Evolutionary conservation across 2,329 filamentous ascomycete genomes (phyloP).

Genomic region (Lecanicillium sp.): DNA sequence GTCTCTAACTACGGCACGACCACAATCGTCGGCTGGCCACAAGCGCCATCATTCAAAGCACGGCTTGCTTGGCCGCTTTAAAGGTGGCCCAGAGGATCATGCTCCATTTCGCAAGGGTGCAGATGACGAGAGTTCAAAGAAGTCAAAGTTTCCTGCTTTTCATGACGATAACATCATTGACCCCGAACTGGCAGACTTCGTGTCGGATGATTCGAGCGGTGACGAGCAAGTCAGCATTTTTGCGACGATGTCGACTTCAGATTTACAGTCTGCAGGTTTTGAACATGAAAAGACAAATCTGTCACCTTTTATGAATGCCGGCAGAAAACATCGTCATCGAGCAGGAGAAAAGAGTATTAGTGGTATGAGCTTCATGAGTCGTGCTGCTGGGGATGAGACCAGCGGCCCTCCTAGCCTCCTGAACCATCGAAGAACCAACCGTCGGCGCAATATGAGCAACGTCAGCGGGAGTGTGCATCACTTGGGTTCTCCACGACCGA

Average conservation of each 20-base stretch:
- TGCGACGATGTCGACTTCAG: constrained; percentile 60
- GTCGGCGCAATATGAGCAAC: constrained; percentile 76
- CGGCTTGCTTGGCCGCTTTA: constrained; percentile 71
- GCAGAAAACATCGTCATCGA: constrained; percentile 67
- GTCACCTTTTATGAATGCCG: constrained; percentile 60
- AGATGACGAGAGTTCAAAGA: constrained; percentile 57
- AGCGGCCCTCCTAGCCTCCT: constrained; percentile 48
- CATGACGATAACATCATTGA: constrained; percentile 99
- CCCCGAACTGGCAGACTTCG: constrained; percentile 86
- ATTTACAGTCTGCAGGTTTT: constrained; percentile 53
- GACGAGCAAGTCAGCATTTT: constrained; percentile 89
- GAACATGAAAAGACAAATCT: constrained; percentile 71
- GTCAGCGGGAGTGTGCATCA: constrained; percentile 64
- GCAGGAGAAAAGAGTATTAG: constrained; percentile 68
- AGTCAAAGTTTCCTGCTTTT: constrained; percentile 74
- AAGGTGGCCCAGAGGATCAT: constrained; percentile 63
- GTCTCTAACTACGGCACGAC: constrained; percentile 58
- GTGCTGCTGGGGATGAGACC: constrained; percentile 57
- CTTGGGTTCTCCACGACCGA: constrained; percentile 62
- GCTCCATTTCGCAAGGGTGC: constrained; percentile 76
- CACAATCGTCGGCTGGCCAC: constrained; percentile 66
- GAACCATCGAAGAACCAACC: constrained; percentile 50
- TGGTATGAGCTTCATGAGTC: constrained; percentile 59
- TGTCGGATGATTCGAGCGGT: constrained; percentile 91
- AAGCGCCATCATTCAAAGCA: constrained; percentile 83